phyloP scores from a whole-genome alignment of 2,329 filamentous ascomycete species.

The Curvularia sp. region DNA sequence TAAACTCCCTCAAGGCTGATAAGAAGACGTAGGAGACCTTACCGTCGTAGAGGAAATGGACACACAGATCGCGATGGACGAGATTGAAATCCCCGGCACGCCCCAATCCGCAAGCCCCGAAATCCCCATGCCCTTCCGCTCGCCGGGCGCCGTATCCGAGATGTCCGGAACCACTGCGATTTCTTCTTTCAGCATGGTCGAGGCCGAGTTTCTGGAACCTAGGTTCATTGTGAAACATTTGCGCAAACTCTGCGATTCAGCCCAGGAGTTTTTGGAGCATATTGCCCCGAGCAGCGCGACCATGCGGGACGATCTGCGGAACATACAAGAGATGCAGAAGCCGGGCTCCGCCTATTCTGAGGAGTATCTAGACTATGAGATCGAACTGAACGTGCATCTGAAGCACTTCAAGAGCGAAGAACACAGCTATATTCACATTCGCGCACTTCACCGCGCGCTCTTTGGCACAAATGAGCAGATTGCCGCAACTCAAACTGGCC shows the following conservation, averaged over 20 bases:
- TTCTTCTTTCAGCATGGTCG: constrained; percentile 55
- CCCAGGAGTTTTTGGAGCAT: constrained; percentile 41
- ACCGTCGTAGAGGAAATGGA: constrained; percentile 44
- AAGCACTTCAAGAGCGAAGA: constrained; percentile 48
- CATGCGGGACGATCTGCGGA: constrained; percentile 26
- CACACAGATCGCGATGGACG: constrained; percentile 29
- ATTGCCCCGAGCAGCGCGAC: constrained; percentile 39
- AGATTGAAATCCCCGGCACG: constrained; percentile 30
- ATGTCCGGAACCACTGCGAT: constrained; percentile 58
- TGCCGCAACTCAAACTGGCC: constrained; percentile 31
- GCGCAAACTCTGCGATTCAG: constrained; percentile 45
- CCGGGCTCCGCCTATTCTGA: constrained; percentile 51
- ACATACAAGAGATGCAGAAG: constrained; percentile 40
- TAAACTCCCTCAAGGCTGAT: constrained; percentile 20
- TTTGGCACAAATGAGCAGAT: constrained; percentile 40
- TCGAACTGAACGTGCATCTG: constrained; percentile 44
- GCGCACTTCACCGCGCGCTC: constrained; percentile 50
- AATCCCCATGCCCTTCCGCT: constrained; percentile 28
- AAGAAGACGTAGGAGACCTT: constrained; percentile 36
- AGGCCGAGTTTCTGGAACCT: constrained; percentile 52
- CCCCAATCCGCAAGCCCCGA: constrained; percentile 25
- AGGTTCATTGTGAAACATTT: constrained; percentile 53
- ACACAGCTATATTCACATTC: constrained; percentile 51
- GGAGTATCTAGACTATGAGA: constrained; percentile 47
- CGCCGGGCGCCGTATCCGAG: constrained; percentile 50